phyloP scores from a whole-genome alignment of 2,329 filamentous ascomycete genomes.

The Xylaria digitata region DNA sequence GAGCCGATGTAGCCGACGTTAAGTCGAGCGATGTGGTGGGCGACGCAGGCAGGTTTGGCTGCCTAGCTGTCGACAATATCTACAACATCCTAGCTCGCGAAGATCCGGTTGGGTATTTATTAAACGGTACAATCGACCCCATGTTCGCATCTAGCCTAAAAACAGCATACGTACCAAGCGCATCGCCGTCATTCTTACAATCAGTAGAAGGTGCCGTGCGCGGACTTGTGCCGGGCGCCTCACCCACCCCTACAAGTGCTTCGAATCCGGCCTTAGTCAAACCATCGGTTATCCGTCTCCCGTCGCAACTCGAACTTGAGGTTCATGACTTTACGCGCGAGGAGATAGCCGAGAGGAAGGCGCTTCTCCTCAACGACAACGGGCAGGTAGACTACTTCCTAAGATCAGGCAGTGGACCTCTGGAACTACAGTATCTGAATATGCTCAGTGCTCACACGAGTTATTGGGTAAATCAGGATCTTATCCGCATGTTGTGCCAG shows the following conservation, averaged over 20 bases:
- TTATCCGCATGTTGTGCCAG: conserved; percentile 88
- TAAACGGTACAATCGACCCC: conserved; percentile 90
- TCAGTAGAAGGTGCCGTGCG: conserved; percentile 72
- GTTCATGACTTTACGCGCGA: conserved; percentile 95
- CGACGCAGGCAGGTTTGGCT: conserved; percentile 84
- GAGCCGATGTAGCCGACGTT: conserved; percentile 72
- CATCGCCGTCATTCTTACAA: conserved; percentile 72
- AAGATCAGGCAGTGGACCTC: conserved; percentile 81
- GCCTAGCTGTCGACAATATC: conserved; percentile 92
- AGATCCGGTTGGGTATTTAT: conserved; percentile 85
- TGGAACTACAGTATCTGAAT: conserved; percentile 96
- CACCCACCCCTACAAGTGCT: conserved; percentile 47
- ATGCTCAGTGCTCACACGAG: conserved; percentile 96
- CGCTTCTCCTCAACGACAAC: conserved; percentile 91
- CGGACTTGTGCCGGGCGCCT: conserved; percentile 67
- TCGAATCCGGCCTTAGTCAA: conserved; percentile 47
- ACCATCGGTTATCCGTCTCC: conserved; percentile 61
- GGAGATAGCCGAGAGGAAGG: conserved; percentile 90
- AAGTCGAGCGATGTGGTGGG: conserved; percentile 73
- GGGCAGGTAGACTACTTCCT: conserved; percentile 94
- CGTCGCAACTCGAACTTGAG: conserved; percentile 85
- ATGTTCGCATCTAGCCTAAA: conserved; percentile 81
- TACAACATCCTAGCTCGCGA: conserved; percentile 86
- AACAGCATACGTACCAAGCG: conserved; percentile 81
- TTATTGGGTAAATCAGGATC: conserved; percentile 90